Evolutionary conservation across 1,284 basidiomycete genomes (phyloP).

Genomic region (Marasmius tenuissimus): DNA sequence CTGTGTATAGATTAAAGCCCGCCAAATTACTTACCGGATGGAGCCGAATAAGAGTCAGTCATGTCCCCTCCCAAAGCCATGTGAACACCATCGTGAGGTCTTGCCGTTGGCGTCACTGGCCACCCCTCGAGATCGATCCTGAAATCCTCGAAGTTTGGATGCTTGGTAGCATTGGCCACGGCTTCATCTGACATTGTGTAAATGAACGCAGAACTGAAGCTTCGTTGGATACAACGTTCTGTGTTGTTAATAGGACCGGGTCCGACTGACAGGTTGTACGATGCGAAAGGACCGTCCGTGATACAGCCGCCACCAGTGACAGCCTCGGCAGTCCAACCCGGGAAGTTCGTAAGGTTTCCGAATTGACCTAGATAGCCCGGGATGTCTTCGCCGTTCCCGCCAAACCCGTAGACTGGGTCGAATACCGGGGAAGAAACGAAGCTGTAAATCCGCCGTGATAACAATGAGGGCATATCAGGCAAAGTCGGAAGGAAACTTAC

Average conservation of each 20-base stretch:
- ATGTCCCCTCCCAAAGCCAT: slow-evolving; percentile 34
- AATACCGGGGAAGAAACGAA: slow-evolving; percentile 31
- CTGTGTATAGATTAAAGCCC: neutral
- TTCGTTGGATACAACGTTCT: slow-evolving; percentile 34
- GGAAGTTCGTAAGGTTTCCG: slow-evolving; percentile 16
- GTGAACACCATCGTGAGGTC: slow-evolving; percentile 33
- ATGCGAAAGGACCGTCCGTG: slow-evolving; percentile 32
- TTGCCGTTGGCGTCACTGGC: neutral
- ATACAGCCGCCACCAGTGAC: slow-evolving; percentile 28
- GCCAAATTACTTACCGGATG: slow-evolving; percentile 27
- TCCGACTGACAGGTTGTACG: slow-evolving; percentile 30
- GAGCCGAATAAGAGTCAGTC: slow-evolving; percentile 32
- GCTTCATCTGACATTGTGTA: slow-evolving; percentile 19
- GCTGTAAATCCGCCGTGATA: slow-evolving; percentile 13
- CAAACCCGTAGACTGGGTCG: slow-evolving; percentile 31
- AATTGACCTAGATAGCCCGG: slow-evolving; percentile 20
- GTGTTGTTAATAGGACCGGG: slow-evolving; percentile 28
- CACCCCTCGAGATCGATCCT: slow-evolving; percentile 33
- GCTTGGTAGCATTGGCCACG: slow-evolving; percentile 23
- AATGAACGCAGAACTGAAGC: slow-evolving; percentile 22
- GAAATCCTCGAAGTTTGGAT: slow-evolving; percentile 32
- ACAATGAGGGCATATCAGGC: slow-evolving; percentile 3
- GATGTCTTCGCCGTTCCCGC: slow-evolving; percentile 28
- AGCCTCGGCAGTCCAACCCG: slow-evolving; percentile 6
- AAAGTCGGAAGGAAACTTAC: neutral